A percentile compares a stretch with the other conserved stretches of the same genome.
phyloP scores from a whole-genome alignment of 192 early-diverging fungal species.

The Entophlyctis luteolus region DNA sequence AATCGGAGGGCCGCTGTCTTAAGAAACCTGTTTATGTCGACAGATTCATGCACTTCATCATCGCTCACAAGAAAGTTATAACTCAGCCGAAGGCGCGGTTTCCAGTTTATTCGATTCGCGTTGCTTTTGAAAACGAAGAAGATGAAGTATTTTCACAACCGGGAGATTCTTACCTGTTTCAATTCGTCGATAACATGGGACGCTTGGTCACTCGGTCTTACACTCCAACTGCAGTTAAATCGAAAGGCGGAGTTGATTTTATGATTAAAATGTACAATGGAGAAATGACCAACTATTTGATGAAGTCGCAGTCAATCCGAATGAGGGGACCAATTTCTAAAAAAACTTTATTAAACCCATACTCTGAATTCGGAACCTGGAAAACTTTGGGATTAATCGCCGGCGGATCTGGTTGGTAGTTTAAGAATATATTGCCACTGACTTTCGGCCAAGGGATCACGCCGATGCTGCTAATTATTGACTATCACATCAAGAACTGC shows the following conservation, averaged over 20 bases:
- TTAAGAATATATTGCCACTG: too few species aligned
- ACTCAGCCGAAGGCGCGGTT: not conserved
- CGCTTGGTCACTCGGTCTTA: constrained; percentile 2
- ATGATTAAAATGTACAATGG: constrained; percentile 31
- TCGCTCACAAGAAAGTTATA: not conserved
- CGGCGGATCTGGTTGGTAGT: constrained; percentile 39
- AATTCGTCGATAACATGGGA: constrained; percentile 13
- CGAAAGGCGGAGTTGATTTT: constrained; percentile 17
- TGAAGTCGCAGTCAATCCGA: constrained; percentile 19
- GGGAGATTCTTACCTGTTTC: constrained; percentile 30
- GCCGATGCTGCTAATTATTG: constrained; percentile 34
- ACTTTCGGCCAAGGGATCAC: constrained; percentile 20
- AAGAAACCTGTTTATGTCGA: not conserved
- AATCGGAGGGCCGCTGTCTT: not conserved
- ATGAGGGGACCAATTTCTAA: constrained; percentile 30
- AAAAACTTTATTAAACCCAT: constrained; percentile 14
- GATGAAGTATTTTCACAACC: constrained; percentile 15
- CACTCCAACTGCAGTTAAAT: not conserved
- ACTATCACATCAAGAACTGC: constrained; percentile 34
- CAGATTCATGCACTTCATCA: not conserved
- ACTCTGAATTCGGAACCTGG: constrained; percentile 30
- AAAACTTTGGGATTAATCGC: constrained; percentile 35
- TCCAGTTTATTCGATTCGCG: constrained; percentile 12
- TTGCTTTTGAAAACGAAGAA: constrained; percentile 18
- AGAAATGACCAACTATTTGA: constrained; percentile 32